A percentile compares a stretch with the other conserved stretches of the same genome.
Conservation (phyloP, 2,329 filamentous ascomycete genomes). For the Fusarium tricinctum region DNA sequence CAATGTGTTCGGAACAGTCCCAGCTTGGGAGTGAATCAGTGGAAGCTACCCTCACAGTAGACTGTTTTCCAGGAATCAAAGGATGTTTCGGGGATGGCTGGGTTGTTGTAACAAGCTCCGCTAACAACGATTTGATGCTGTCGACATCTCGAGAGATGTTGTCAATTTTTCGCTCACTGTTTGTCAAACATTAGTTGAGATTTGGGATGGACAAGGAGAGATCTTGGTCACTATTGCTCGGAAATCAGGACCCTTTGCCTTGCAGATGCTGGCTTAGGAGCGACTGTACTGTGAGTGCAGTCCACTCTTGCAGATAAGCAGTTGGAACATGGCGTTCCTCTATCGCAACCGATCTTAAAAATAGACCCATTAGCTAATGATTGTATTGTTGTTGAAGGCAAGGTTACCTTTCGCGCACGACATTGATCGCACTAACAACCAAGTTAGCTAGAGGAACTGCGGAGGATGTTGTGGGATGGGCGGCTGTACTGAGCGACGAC, state of each 20-base stretch:
- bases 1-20: constrained; percentile 54
- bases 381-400: accelerated
- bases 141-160: constrained; percentile 53
- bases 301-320: constrained; percentile 52
- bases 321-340: constrained; percentile 49
- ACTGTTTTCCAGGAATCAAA: neutral
- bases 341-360: constrained; percentile 39
- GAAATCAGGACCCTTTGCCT: constrained; percentile 56
- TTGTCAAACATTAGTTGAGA: accelerated
- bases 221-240: constrained; percentile 53
- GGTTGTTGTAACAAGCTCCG: constrained; percentile 27
- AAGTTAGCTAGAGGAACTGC: neutral
- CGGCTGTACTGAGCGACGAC: constrained; percentile 38
- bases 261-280: constrained; percentile 42
- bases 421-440: constrained; percentile 45
- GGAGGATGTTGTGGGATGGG: accelerated
- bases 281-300: constrained; percentile 53
- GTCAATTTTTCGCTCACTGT: constrained; percentile 57
- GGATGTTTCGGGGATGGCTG: neutral
- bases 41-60: neutral
- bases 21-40: constrained; percentile 23
- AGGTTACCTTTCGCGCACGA: constrained; percentile 40
- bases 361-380: neutral
- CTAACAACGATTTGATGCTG: constrained; percentile 50
- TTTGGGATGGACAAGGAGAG: accelerated